Conservation (phyloP, 371 early-diverging fungal genomes). For the Funneliformis caledonium region DNA sequence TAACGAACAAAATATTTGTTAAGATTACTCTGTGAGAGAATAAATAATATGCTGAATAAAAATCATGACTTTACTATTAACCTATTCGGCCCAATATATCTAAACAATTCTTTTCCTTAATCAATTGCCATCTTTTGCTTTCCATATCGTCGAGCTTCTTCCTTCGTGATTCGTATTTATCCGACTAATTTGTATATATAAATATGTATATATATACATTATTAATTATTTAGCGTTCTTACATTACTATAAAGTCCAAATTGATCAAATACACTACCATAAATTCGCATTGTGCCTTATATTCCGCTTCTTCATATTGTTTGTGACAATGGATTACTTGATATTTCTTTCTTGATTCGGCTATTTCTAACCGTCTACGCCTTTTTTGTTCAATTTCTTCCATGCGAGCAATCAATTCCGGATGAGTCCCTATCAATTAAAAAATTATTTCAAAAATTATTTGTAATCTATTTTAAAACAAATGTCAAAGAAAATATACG, state of each 20-base stretch:
- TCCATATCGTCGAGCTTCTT: background rate
- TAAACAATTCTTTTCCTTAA: slow-evolving; percentile 15
- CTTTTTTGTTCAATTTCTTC: slow-evolving; percentile 34
- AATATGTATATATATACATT: background rate
- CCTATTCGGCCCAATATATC: slow-evolving; percentile 14
- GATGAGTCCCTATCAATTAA: slow-evolving; percentile 18
- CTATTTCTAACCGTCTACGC: background rate
- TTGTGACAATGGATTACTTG: background rate
- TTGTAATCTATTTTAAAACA: background rate
- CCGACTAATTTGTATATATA: background rate
- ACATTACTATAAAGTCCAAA: background rate
- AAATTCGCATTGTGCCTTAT: slow-evolving; percentile 16
- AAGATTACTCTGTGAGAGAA: background rate
- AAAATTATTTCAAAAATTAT: background rate
- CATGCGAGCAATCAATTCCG: background rate
- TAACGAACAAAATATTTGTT: background rate
- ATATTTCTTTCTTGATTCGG: slow-evolving; percentile 15
- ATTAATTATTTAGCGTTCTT: background rate
- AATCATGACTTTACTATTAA: background rate
- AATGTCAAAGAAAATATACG: background rate
- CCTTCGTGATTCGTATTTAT: background rate
- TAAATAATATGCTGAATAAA: background rate
- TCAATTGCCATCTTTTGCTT: slow-evolving; percentile 4
- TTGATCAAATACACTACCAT: slow-evolving; percentile 5
- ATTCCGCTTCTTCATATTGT: slow-evolving; percentile 15